Base-by-base conservation (phyloP, 2,329 filamentous ascomycete species). In the Blastomyces gilchristii region DNA sequence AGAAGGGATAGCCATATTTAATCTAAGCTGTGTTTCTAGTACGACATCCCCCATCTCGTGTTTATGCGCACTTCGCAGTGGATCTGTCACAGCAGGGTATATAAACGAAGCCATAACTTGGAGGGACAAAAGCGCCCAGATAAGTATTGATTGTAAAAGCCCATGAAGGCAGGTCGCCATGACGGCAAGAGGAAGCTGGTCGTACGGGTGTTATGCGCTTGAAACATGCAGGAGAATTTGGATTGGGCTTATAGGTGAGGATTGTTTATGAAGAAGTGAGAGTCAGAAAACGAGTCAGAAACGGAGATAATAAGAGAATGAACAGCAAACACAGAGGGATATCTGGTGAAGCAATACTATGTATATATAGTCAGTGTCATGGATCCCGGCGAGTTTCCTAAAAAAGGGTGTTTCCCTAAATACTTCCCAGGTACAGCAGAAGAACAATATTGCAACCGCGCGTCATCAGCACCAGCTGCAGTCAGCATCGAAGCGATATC, bases 131-230 rank as follows among this genome's bases (percentile, higher is more conserved):
- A 59, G n/a, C 7, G 7, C 14, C 57, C 57, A 59, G 7, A 59
- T 34, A 59, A 59, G 3, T 9, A 59, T 6, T 18, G 39, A 41
- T 34, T 45, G 43, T 22, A 49, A n/a, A 41, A 59, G 12, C 11
- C 57, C 57, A 59, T 57, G 53, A 41, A 9, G 25, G 41, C 25
- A 41, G 41, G 57, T 34, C 57, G 22, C 41, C 57, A 59, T 59
- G 39, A 31, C 25, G 41, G 43, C 57, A 25, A 12, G 47, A 9
- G 41, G 12, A 47, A n/a, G 41, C 39, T 31, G 41, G 41, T 47
- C 18, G 39, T n/a, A 59, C 41, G 25, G 8, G 28, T 49, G 25
- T 14, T 59, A 34, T 37, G 12, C 9, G 34, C 7, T 59, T 31
- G 41, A 59, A 47, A 59, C 57, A 59, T 34, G 57, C 39, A 31